Evolutionary conservation across 176 grass and related monocot species (phyloP).

Genomic region (Puya raimondii): DNA sequence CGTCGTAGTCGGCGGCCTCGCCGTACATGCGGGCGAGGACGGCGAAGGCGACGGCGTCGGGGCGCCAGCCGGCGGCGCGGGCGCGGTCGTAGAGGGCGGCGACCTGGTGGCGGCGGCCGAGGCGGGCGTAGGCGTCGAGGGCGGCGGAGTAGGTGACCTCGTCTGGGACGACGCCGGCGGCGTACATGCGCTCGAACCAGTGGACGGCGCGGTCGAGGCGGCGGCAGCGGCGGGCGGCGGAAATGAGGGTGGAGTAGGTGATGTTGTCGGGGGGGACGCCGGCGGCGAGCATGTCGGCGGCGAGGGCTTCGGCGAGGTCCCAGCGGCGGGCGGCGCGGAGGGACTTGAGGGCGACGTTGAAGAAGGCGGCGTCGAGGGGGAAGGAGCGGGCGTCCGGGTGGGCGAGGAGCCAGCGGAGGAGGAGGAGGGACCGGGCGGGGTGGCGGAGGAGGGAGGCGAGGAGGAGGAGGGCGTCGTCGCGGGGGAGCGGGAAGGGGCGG

Average conservation of each 20-base stretch:
- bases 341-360: constrained; percentile 80
- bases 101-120: constrained; percentile 62
- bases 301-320: constrained; percentile 48
- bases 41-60: constrained; percentile 66
- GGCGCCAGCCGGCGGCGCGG: constrained; percentile 57
- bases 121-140: constrained; percentile 65
- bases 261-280: constrained; percentile 71
- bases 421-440: constrained; percentile 46
- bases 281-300: constrained; percentile 49
- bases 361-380: constrained; percentile 58
- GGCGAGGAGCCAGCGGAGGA: constrained; percentile 43
- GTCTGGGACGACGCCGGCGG: constrained; percentile 53
- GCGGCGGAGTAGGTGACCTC: constrained; percentile 82
- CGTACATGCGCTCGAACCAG: constrained; percentile 88
- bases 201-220: constrained; percentile 57
- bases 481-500: constrained; percentile 40
- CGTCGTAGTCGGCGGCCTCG: constrained; percentile 70
- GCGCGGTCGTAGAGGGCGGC: constrained; percentile 70
- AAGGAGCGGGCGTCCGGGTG: constrained; percentile 10
- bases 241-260: constrained; percentile 90
- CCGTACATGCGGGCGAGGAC: constrained; percentile 85
- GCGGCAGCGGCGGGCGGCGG: constrained; percentile 55
- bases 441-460: constrained; percentile 53
- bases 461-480: constrained; percentile 57
- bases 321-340: constrained; percentile 53